phyloP scores from a whole-genome alignment of 805 yeast genomes.

The Candida patagonica region DNA sequence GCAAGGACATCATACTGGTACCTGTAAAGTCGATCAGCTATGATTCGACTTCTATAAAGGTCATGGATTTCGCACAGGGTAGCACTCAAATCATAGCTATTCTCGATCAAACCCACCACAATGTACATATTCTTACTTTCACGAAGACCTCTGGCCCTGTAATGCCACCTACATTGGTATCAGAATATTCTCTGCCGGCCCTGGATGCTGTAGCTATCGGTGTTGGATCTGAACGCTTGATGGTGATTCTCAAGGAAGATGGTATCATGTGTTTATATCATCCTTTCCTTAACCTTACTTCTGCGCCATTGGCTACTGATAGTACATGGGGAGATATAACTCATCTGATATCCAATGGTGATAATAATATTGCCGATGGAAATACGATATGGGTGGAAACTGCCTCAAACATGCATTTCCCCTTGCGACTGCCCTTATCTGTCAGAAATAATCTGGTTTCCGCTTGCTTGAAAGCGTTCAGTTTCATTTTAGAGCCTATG shows the following conservation, averaged over 20 bases:
- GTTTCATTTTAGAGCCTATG: conserved; percentile 47
- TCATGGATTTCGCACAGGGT: conserved; percentile 34
- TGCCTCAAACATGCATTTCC: conserved; percentile 3
- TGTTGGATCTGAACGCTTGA: conserved; percentile 21
- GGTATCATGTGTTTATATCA: conserved; percentile 35
- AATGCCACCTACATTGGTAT: conserved; percentile 29
- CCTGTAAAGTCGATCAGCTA: conserved; percentile 32
- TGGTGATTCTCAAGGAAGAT: conserved; percentile 10
- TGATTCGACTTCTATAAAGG: conserved; percentile 5
- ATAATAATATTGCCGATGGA: conserved; percentile 5
- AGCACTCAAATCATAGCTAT: conserved; percentile 57
- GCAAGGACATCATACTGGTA: conserved; percentile 66
- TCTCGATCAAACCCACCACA: conserved; percentile 34
- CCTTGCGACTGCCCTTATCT: no score
- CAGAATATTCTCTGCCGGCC: conserved; percentile 25
- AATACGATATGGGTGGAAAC: no score
- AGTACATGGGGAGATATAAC: conserved; percentile 6
- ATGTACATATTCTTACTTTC: conserved; percentile 45
- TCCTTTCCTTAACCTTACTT: conserved; percentile 46
- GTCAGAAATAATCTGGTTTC: conserved; percentile 34
- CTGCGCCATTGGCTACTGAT: conserved; percentile 20
- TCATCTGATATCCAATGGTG: conserved; percentile 3
- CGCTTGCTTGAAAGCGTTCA: conserved; percentile 41
- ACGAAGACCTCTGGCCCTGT: conserved; percentile 27
- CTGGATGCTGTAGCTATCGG: conserved; percentile 29